These are phyloP conservation scores for Corrigiola litoralis DNA, from an alignment of 179 eudicot species.

Conservation along the genomic window DNA sequence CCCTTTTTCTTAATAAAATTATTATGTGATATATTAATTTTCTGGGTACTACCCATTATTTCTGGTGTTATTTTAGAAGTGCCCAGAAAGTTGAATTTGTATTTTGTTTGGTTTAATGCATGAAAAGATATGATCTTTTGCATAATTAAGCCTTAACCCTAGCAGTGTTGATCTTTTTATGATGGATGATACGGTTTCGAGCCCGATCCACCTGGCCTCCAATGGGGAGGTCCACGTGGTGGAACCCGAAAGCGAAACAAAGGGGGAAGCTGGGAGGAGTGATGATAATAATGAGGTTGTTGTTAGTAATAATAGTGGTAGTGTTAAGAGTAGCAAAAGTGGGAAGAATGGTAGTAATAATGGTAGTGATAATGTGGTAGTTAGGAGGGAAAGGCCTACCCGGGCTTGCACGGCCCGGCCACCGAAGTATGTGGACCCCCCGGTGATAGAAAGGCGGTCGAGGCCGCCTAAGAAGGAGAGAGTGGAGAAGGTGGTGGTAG, in stretches of 20 bases:
- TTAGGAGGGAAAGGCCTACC: conserved; percentile 74
- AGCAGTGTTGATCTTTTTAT: conserved; percentile 36
- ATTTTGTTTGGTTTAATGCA: conserved; percentile 1
- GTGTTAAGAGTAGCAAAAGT: conserved; percentile 15
- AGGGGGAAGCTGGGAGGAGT: not conserved
- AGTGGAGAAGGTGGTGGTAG: conserved; percentile 24
- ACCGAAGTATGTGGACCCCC: conserved; percentile 63
- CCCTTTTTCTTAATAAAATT: no score
- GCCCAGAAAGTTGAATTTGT: conserved; percentile 9
- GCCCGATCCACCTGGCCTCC: conserved; percentile 52
- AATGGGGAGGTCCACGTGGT: conserved; percentile 25
- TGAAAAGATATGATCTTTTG: conserved; percentile 34
- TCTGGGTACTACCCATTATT: no score
- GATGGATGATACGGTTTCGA: conserved; percentile 38
- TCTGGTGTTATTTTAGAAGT: not conserved
- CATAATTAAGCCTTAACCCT: conserved; percentile 27
- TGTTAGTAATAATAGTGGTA: conserved; percentile 12
- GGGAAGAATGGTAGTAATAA: conserved; percentile 19
- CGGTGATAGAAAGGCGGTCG: conserved; percentile 45
- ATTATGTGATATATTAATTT: no score
- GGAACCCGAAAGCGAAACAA: conserved; percentile 6
- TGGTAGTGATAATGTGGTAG: conserved; percentile 23
- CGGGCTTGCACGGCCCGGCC: conserved; percentile 81
- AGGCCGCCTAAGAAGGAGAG: conserved; percentile 36
- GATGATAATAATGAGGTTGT: not conserved